Conservation (phyloP, 2,329 filamentous ascomycete genomes). For the Nemania serpens region DNA sequence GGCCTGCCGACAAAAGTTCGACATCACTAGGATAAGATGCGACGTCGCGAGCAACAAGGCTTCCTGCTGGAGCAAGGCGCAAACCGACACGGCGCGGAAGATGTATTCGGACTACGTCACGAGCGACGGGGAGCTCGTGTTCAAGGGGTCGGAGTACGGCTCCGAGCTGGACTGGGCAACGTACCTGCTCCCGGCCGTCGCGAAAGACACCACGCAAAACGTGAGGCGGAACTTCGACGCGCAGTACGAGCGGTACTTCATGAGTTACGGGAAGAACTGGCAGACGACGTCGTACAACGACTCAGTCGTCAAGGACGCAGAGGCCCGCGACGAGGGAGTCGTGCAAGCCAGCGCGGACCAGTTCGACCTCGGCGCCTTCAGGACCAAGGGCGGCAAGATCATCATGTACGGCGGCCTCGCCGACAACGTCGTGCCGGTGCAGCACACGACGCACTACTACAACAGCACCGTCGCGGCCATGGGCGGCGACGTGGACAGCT, state of each 20-base stretch:
- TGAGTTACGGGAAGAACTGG: conserved; percentile 34
- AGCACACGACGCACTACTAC: conserved; percentile 38
- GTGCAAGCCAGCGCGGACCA: conserved; percentile 38
- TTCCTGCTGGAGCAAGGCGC: conserved; percentile 46
- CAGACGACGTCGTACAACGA: conserved; percentile 39
- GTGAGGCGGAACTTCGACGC: conserved; percentile 38
- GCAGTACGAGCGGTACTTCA: conserved; percentile 38
- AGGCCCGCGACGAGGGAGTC: conserved; percentile 29
- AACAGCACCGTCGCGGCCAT: conserved; percentile 34
- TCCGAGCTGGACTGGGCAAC: conserved; percentile 44
- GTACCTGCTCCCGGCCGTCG: conserved; percentile 34
- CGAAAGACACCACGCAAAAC: conserved; percentile 24
- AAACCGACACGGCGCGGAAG: conserved; percentile 41
- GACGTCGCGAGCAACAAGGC: conserved; percentile 33
- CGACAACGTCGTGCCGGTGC: conserved; percentile 38
- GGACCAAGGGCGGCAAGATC: conserved; percentile 38
- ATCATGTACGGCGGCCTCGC: conserved; percentile 41
- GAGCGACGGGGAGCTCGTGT: conserved; percentile 35
- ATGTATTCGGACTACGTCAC: conserved; percentile 39
- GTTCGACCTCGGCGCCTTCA: conserved; percentile 39
- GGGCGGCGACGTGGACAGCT: conserved; percentile 47
- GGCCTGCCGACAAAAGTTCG: conserved; percentile 42
- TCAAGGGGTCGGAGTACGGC: conserved; percentile 48
- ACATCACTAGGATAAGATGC: conserved; percentile 43
- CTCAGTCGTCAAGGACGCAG: conserved; percentile 32